These are phyloP conservation scores for Hypomontagnella submonticulosa DNA, from an alignment of 495 filamentous ascomycete species.

Conservation along the genomic window DNA sequence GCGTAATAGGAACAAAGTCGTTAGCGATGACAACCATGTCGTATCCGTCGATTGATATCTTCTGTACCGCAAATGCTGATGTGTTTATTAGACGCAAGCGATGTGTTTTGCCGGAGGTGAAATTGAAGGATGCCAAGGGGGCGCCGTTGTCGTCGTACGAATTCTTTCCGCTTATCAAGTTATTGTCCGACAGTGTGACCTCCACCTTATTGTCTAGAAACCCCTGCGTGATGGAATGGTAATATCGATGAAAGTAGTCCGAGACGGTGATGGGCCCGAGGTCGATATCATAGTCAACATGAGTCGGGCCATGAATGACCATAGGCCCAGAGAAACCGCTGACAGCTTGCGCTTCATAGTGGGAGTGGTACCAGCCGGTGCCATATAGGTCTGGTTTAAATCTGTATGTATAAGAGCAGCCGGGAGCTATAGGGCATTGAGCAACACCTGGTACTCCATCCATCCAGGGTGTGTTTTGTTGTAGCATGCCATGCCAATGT, in stretches of 20 bases:
- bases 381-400: conserved; percentile 66
- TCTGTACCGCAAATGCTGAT: conserved; percentile 53
- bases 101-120: conserved; percentile 59
- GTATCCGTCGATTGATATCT: conserved; percentile 63
- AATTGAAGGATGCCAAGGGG: conserved; percentile 57
- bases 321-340: conserved; percentile 62
- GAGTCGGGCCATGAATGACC: conserved; percentile 54
- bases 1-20: conserved; percentile 63
- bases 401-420: conserved; percentile 60
- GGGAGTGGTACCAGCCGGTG: conserved; percentile 67
- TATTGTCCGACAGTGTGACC: conserved; percentile 59
- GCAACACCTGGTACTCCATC: conserved; percentile 60
- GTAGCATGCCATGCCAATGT: conserved; percentile 51
- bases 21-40: conserved; percentile 61
- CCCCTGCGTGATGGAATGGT: conserved; percentile 24
- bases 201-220: conserved; percentile 19
- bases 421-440: conserved; percentile 63
- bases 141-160: conserved; percentile 55
- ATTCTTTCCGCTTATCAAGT: conserved; percentile 64
- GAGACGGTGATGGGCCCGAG: conserved; percentile 52
- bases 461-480: conserved; percentile 52
- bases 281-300: conserved; percentile 53
- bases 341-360: conserved; percentile 64
- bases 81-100: conserved; percentile 64
- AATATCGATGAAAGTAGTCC: conserved; percentile 57